A percentile compares a stretch with the other conserved stretches of the same genome.
phyloP scores from a whole-genome alignment of 176 grass and related monocot species.

The Oryza meridionalis region DNA sequence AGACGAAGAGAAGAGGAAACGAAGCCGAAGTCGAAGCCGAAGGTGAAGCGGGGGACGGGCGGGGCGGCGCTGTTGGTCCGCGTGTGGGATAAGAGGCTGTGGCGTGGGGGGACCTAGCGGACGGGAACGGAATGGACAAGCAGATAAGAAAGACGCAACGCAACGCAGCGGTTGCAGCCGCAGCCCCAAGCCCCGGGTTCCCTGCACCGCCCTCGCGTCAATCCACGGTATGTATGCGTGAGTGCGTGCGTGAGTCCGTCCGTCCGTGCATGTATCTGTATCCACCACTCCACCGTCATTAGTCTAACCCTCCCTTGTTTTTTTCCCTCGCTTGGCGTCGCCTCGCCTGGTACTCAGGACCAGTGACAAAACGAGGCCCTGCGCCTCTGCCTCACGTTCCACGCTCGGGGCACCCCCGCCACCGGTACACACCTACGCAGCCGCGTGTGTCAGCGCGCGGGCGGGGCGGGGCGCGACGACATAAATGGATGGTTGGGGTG shows the following conservation, averaged over 20 bases:
- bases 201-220: constrained; percentile 30
- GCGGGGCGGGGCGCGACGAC: not conserved
- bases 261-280: not conserved
- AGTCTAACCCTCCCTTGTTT: not conserved
- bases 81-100: constrained; percentile 35
- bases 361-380: not conserved
- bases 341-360: not conserved
- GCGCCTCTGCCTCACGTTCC: not conserved
- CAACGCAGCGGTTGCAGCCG: not conserved
- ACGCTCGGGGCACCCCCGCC: not conserved
- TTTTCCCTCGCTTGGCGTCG: not conserved
- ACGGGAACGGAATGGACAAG: constrained; percentile 35
- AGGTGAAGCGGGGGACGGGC: not conserved
- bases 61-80: constrained; percentile 16
- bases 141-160: constrained; percentile 44
- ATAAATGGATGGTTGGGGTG: constrained; percentile 31
- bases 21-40: not conserved
- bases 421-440: not conserved
- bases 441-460: not conserved
- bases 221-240: constrained; percentile 33
- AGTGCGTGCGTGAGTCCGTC: not conserved
- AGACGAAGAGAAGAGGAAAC: not conserved
- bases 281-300: not conserved
- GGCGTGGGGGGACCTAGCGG: constrained; percentile 25
- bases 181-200: constrained; percentile 10